A percentile compares a stretch with the other conserved stretches of the same genome.
These are phyloP conservation scores for Ichthyophthirius multifiliis DNA, from an alignment of 169 alveolate genomes.

Conservation along the genomic window DNA sequence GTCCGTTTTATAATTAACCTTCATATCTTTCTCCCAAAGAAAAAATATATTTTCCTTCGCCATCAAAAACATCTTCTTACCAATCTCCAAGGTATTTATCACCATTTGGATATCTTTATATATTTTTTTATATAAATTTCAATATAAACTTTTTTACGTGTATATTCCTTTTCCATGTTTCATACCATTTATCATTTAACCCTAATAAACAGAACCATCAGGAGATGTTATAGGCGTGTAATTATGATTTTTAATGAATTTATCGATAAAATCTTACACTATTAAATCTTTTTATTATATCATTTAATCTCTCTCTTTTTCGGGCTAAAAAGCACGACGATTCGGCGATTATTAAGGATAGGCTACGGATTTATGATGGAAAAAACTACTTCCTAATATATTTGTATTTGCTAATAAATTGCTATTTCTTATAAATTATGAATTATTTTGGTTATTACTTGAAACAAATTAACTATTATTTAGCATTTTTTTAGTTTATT, in stretches of 20 bases:
- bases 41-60: conserved; percentile 36
- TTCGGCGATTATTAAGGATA: no score
- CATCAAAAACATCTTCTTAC: conserved; percentile 41
- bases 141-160: no score
- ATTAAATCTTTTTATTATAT: not conserved
- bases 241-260: not conserved
- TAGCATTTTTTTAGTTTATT: no score
- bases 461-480: no score
- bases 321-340: conserved; percentile 4
- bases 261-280: not conserved
- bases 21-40: conserved; percentile 41
- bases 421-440: no score
- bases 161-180: conserved; percentile 11
- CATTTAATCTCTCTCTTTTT: conserved; percentile 4
- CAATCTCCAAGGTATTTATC: conserved; percentile 45
- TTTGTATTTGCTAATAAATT: no score
- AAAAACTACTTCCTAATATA: no score
- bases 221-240: not conserved
- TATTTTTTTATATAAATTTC: no score
- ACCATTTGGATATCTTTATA: conserved; percentile 20
- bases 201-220: conserved; percentile 3
- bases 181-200: conserved; percentile 2
- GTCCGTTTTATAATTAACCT: conserved; percentile 28
- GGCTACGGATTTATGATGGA: no score
- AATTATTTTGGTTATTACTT: no score